phyloP scores from a whole-genome alignment of 306 rosid species.

The Vigna mungo region DNA sequence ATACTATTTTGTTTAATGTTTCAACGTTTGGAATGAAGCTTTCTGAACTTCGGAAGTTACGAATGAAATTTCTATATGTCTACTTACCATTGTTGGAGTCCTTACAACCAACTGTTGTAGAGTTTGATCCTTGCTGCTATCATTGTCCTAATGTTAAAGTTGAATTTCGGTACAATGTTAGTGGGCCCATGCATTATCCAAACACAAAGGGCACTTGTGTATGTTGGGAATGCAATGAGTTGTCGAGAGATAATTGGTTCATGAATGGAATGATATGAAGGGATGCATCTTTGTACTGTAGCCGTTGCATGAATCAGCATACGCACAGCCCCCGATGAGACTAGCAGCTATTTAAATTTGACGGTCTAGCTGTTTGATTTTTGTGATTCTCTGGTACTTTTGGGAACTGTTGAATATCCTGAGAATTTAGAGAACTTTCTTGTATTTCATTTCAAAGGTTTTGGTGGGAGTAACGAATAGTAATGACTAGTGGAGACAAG shows the following conservation, averaged over 20 bases:
- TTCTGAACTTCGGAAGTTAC: constrained; percentile 11
- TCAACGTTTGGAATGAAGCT: neutral
- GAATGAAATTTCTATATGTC: constrained; percentile 18
- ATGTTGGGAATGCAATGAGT: neutral
- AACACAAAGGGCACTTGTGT: neutral
- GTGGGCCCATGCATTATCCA: neutral
- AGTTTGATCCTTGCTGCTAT: too few relatives aligned
- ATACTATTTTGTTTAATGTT: constrained; percentile 3
- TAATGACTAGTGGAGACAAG: neutral
- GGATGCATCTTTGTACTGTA: constrained; percentile 3
- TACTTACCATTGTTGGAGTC: too few relatives aligned
- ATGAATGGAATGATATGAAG: neutral
- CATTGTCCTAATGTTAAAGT: too few relatives aligned
- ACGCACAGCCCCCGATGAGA: neutral
- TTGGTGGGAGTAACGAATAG: neutral
- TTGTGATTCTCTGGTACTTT: constrained; percentile 9
- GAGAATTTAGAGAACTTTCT: neutral
- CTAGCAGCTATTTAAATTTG: neutral
- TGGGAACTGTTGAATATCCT: neutral
- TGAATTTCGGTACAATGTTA: too few relatives aligned
- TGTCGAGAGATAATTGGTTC: constrained; percentile 14
- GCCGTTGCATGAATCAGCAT: neutral
- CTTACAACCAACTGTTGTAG: too few relatives aligned
- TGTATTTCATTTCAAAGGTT: neutral
- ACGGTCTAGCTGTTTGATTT: neutral